phyloP scores from a whole-genome alignment of 2,329 filamentous ascomycete species.

The Aspergillus neotritici region DNA sequence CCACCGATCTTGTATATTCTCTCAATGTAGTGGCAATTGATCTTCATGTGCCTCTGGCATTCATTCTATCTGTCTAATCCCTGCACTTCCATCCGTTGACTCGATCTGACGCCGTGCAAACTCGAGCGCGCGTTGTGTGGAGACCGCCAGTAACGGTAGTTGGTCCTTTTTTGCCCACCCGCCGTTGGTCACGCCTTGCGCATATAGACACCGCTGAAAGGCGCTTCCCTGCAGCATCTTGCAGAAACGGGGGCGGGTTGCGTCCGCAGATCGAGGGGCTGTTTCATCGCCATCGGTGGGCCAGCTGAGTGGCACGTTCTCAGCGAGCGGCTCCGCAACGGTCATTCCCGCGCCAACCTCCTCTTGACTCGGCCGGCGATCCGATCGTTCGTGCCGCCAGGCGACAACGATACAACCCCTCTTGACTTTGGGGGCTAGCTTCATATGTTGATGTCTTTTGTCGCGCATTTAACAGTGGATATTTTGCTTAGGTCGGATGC shows the following conservation, averaged over 20 bases:
- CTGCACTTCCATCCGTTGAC: conserved; percentile 1
- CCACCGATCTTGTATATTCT: neutral
- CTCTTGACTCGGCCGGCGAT: conserved; percentile 19
- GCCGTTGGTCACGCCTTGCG: conserved; percentile 7
- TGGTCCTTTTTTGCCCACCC: neutral
- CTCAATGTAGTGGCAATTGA: conserved; percentile 4
- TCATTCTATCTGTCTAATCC: neutral
- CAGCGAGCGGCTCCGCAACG: conserved; percentile 11
- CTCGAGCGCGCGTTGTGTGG: conserved; percentile 7
- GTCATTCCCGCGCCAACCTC: conserved; percentile 13
- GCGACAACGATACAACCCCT: neutral
- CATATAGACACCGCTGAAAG: conserved; percentile 3
- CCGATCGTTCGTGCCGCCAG: conserved; percentile 8
- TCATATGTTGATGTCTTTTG: neutral
- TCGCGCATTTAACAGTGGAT: too few relatives aligned
- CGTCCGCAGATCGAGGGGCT: neutral
- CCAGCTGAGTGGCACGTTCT: too few relatives aligned
- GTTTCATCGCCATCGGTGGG: neutral
- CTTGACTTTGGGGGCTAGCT: neutral
- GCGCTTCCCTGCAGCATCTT: conserved; percentile 11
- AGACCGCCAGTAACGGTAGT: conserved; percentile 3
- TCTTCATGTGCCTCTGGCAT: conserved; percentile 5
- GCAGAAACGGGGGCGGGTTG: conserved; percentile 2
- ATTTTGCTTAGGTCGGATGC: too few relatives aligned
- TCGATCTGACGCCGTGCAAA: conserved; percentile 3